Percentiles rank a stretch among this genome's conserved stretches.
phyloP scores from a whole-genome alignment of 1,284 basidiomycete species.

The Microbotryum silenes-acaulis region DNA sequence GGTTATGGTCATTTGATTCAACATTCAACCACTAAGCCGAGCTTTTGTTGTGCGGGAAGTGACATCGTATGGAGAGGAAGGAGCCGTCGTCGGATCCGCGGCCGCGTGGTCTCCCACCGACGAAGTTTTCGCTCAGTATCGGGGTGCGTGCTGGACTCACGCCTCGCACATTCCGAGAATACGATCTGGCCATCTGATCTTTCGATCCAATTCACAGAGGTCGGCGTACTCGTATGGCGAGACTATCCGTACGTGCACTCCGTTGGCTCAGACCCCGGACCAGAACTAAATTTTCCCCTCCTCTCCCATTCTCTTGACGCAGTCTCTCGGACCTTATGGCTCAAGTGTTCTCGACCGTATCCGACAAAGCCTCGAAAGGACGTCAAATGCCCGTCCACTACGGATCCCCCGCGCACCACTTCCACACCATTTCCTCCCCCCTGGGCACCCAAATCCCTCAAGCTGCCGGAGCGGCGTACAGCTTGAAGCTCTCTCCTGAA shows the following conservation, averaged over 20 bases:
- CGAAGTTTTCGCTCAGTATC: slow-evolving; percentile 50
- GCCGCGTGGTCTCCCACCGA: slow-evolving; percentile 75
- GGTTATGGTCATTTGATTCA: too few relatives aligned
- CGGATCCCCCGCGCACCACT: slow-evolving; percentile 72
- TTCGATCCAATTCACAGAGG: slow-evolving; percentile 47
- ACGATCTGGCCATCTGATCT: background rate
- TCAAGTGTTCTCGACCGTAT: slow-evolving; percentile 77
- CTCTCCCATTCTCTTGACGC: slow-evolving; percentile 39
- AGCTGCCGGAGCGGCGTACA: slow-evolving; percentile 85
- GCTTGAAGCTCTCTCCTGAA: slow-evolving; percentile 67
- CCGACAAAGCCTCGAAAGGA: slow-evolving; percentile 69
- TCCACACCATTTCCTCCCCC: slow-evolving; percentile 88
- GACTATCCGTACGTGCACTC: slow-evolving; percentile 50
- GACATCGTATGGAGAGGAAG: slow-evolving; percentile 54
- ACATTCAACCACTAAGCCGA: too few relatives aligned
- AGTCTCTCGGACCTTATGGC: slow-evolving; percentile 54
- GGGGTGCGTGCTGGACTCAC: slow-evolving; percentile 49
- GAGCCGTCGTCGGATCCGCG: slow-evolving; percentile 75
- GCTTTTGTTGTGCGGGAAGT: slow-evolving; percentile 40
- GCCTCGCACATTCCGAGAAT: too few relatives aligned
- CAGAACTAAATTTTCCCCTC: too few relatives aligned
- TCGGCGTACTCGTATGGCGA: slow-evolving; percentile 81
- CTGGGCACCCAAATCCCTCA: slow-evolving; percentile 86
- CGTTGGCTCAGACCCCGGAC: background rate
- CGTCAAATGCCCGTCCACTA: slow-evolving; percentile 53